These are phyloP conservation scores for Coniella lustricola DNA, from an alignment of 2,329 filamentous ascomycete species.

Conservation along the genomic window DNA sequence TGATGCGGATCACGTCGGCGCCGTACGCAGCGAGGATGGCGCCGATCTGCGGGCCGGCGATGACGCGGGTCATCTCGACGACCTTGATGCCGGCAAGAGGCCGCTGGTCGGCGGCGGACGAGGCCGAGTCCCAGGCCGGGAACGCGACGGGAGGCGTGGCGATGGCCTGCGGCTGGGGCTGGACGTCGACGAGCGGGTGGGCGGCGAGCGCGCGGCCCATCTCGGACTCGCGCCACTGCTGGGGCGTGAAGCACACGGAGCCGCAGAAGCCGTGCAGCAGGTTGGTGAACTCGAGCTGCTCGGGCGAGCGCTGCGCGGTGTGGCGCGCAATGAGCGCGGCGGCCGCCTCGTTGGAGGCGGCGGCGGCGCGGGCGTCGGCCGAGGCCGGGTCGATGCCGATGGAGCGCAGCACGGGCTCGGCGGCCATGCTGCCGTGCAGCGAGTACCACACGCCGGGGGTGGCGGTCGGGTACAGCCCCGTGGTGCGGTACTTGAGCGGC, in stretches of 20 bases:
- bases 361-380: slow-evolving; percentile 4
- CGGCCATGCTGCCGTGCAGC: slow-evolving; percentile 42
- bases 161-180: slow-evolving; percentile 26
- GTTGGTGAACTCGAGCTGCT: slow-evolving; percentile 36
- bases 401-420: slow-evolving; percentile 34
- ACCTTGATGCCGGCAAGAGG: slow-evolving; percentile 41
- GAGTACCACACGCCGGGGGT: slow-evolving; percentile 40
- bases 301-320: slow-evolving; percentile 27
- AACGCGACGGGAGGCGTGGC: slow-evolving; percentile 28
- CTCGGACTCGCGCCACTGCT: slow-evolving; percentile 34
- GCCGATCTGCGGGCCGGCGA: slow-evolving; percentile 39
- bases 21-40: slow-evolving; percentile 36
- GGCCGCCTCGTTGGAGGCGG: slow-evolving; percentile 22
- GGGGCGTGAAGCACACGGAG: slow-evolving; percentile 35
- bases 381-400: slow-evolving; percentile 35
- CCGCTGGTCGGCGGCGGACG: slow-evolving; percentile 22
- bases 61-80: slow-evolving; percentile 41
- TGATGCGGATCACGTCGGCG: slow-evolving; percentile 39
- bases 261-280: slow-evolving; percentile 35
- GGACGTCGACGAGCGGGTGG: slow-evolving; percentile 36
- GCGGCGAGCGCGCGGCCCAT: slow-evolving; percentile 35
- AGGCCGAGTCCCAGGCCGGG: slow-evolving; percentile 24
- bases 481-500: slow-evolving; percentile 32
- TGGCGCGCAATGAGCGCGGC: slow-evolving; percentile 26
- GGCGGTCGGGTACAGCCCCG: slow-evolving; percentile 41